phyloP scores from a whole-genome alignment of 176 grass and related monocot species.

The Avena insularis region DNA sequence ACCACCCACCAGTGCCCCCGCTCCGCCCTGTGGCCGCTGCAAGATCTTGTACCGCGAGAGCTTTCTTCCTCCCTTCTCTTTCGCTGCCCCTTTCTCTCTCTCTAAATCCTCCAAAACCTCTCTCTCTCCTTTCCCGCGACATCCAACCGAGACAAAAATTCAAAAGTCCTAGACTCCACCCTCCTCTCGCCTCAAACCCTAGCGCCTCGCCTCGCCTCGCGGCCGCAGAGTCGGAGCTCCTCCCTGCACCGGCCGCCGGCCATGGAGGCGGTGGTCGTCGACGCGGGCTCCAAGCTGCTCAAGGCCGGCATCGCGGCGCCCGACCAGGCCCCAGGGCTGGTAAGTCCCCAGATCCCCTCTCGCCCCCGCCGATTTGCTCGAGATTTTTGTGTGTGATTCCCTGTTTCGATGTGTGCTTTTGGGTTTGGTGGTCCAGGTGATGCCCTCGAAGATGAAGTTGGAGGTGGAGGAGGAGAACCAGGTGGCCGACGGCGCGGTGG shows the following conservation, averaged over 20 bases:
- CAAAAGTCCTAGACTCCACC: not conserved
- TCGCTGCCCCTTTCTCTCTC: too few species aligned
- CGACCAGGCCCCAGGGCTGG: slow-evolving; percentile 83
- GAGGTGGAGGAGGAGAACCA: slow-evolving; percentile 61
- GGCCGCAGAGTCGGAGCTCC: too few species aligned
- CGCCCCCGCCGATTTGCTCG: not conserved
- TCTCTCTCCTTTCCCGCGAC: slow-evolving; percentile 40
- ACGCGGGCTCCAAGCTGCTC: slow-evolving; percentile 94
- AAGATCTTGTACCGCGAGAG: not conserved
- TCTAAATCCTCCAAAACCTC: slow-evolving; percentile 31
- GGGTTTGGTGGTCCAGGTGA: slow-evolving; percentile 54
- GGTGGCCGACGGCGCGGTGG: slow-evolving; percentile 55
- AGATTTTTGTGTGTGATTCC: not conserved
- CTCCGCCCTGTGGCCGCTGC: not conserved
- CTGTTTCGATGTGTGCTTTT: not conserved
- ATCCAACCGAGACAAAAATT: not conserved
- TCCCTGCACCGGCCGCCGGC: not conserved
- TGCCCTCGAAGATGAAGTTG: slow-evolving; percentile 93
- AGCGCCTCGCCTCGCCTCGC: not conserved
- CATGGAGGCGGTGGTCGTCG: slow-evolving; percentile 96
- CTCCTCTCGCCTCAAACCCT: not conserved
- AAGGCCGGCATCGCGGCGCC: slow-evolving; percentile 88
- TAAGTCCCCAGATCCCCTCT: slow-evolving; percentile 39
- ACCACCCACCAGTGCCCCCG: not conserved
- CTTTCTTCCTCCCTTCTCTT: slow-evolving; percentile 18